Evolutionary conservation across 2,329 filamentous ascomycete genomes (phyloP), one percentile per base, ranked within the genome.

Genomic region (Atkinsonella hypoxylon): DNA sequence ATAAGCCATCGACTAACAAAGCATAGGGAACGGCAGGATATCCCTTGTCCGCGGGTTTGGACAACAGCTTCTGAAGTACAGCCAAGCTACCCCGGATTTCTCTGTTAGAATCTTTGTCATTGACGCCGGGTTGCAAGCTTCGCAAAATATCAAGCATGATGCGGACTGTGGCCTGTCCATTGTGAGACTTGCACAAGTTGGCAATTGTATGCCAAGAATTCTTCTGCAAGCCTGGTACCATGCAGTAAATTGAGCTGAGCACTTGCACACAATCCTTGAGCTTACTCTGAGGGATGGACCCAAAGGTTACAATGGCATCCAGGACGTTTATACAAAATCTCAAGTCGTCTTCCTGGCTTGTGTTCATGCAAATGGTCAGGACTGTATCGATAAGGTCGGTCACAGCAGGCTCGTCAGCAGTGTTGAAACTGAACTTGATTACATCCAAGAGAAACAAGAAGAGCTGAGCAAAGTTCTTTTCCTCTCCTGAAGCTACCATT

Each of bases 371-470:
- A 44, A 89, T 85, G 49, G 72, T 67, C 44, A 88, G 71, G 9
- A 87, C 67, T 12, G 74, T 74, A 51, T 79, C 74, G 51, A 90
- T 77, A 49, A 89, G 67, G 3, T 71, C 70, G 48, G 74, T 74
- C 18, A 85, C 72, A 44, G 83, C 78, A 32, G 73, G 66, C 55
- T 86, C 82, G 55, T 77, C 76, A 22, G 84, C 80, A 32, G 81
- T 75, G 56, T 82, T 84, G 63, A 82, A 85, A 62, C 83, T 87
- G 70, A 87, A 89, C 61, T 87, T 88, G 68, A 87, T 80, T 49
- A 87, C 73, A 54, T 86, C 80, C 51, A 77, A 75, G 49, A 85
- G 73, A 56, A 82, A 85, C 12, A 70, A 66, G 59, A 89, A 88
- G 2, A 89, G 66, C 45, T 78, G 75, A 2, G 75, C 69, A 49